phyloP scores from a whole-genome alignment of 345 rosid species.

The Limnanthes douglasii region DNA sequence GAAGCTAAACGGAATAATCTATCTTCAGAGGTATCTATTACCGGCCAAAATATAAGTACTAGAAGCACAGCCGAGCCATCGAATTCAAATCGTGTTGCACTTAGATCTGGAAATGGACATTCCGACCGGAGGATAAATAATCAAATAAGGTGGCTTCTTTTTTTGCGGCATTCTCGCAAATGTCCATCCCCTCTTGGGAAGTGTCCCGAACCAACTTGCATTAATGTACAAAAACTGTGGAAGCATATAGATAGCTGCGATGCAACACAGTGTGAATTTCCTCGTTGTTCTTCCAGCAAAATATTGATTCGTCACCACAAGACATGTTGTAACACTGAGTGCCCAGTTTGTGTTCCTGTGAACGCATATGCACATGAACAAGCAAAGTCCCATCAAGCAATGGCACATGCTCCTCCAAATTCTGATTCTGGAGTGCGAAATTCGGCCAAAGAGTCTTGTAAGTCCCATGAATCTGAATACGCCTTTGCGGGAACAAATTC shows the following conservation, averaged over 20 bases:
- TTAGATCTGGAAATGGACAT: conserved; percentile 42
- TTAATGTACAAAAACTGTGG: conserved; percentile 54
- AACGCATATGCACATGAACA: conserved; percentile 44
- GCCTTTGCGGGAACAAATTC: conserved; percentile 24
- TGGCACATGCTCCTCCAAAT: conserved; percentile 27
- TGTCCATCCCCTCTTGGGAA: conserved; percentile 86
- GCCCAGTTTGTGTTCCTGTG: conserved; percentile 97
- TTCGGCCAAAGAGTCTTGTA: conserved; percentile 24
- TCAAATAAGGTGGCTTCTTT: conserved; percentile 84
- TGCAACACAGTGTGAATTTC: conserved; percentile 41
- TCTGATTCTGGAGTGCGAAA: conserved; percentile 21
- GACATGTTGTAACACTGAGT: conserved; percentile 47
- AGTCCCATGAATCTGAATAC: conserved; percentile 29
- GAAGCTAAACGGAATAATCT: conserved; percentile 70
- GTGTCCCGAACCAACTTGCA: conserved; percentile 52
- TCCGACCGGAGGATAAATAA: conserved; percentile 57
- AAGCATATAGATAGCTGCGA: conserved; percentile 72
- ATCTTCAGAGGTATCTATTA: conserved; percentile 45
- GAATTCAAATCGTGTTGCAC: conserved; percentile 22
- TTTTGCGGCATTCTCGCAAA: conserved; percentile 76
- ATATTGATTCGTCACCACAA: conserved; percentile 56
- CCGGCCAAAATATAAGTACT: conserved; percentile 27
- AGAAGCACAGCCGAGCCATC: conserved; percentile 19
- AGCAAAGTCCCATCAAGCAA: conserved; percentile 26
- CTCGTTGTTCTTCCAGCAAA: conserved; percentile 73